Percentiles rank a stretch among this genome's conserved stretches.
Evolutionary conservation across 768 basidiomycete genomes (phyloP).

Genomic region (Rickenella mellea): DNA sequence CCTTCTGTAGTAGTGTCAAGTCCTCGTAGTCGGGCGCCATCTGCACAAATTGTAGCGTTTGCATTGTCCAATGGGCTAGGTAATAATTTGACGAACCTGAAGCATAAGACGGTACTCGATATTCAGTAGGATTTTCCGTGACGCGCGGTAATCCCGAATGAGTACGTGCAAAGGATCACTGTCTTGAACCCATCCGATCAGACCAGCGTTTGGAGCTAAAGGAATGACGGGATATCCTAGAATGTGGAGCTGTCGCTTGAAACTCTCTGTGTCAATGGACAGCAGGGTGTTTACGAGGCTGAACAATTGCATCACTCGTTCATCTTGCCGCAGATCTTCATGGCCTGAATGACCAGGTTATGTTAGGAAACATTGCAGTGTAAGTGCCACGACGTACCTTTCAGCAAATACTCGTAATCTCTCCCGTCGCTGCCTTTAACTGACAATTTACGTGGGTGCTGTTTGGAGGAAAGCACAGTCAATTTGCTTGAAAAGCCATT

Average conservation of each 20-base stretch:
- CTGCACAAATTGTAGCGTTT: too few species aligned
- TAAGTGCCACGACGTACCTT: too few species aligned
- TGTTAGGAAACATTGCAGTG: too few species aligned
- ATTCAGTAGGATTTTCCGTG: constrained; percentile 91
- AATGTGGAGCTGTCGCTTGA: constrained; percentile 92
- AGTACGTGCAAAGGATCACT: constrained; percentile 94
- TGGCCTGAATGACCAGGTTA: too few species aligned
- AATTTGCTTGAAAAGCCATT: constrained; percentile 80
- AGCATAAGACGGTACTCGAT: constrained; percentile 99
- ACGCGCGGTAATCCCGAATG: constrained; percentile 92
- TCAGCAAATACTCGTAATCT: constrained; percentile 87
- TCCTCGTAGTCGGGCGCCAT: constrained; percentile 99
- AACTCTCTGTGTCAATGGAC: constrained; percentile 86
- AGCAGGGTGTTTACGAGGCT: constrained; percentile 93
- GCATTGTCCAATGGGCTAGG: neutral
- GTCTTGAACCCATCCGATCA: constrained; percentile 92
- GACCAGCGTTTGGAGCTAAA: constrained; percentile 88
- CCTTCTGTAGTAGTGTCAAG: constrained; percentile 88
- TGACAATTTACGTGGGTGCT: constrained; percentile 82
- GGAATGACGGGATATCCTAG: constrained; percentile 91
- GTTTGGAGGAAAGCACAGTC: constrained; percentile 92
- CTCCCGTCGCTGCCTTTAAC: constrained; percentile 86
- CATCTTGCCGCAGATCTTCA: constrained; percentile 97
- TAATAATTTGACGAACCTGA: constrained; percentile 45
- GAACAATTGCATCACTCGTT: constrained; percentile 98